Conservation (phyloP, 768 basidiomycete species). For the Termitomyces sp. region DNA sequence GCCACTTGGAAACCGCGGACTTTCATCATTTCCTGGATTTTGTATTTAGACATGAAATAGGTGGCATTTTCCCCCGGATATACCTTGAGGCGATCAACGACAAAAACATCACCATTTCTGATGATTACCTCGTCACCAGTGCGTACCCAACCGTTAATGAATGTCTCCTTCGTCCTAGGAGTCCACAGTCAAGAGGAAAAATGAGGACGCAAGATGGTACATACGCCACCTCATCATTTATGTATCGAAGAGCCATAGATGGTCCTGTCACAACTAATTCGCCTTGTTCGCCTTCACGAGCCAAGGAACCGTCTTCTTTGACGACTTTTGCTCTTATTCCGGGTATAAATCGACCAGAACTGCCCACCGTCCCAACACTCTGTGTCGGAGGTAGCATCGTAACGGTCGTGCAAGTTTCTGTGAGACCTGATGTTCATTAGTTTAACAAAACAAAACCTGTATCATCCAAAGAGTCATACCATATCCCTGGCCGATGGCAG, state of each 20-base stretch:
- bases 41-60: background rate
- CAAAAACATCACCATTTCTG: slow-evolving; percentile 54
- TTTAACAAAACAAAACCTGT: background rate
- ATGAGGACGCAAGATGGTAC: slow-evolving; percentile 16
- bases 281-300: slow-evolving; percentile 53
- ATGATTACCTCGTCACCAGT: slow-evolving; percentile 75
- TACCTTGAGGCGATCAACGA: slow-evolving; percentile 74
- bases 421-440: slow-evolving; percentile 39
- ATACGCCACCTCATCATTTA: slow-evolving; percentile 56
- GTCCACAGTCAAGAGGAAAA: background rate
- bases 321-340: slow-evolving; percentile 53
- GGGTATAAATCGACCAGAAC: slow-evolving; percentile 54
- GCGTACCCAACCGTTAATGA: slow-evolving; percentile 59
- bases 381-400: slow-evolving; percentile 38
- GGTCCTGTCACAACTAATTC: slow-evolving; percentile 60
- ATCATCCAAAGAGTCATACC: slow-evolving; percentile 26
- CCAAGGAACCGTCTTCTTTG: slow-evolving; percentile 52
- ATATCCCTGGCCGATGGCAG: slow-evolving; percentile 62
- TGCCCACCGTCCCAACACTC: slow-evolving; percentile 45
- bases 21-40: slow-evolving; percentile 63
- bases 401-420: slow-evolving; percentile 56
- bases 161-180: slow-evolving; percentile 57
- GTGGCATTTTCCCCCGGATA: background rate
- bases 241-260: slow-evolving; percentile 54
- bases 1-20: slow-evolving; percentile 57